These are phyloP conservation scores for Alternaria conjuncta DNA, from an alignment of 2,329 filamentous ascomycete genomes.

Conservation along the genomic window DNA sequence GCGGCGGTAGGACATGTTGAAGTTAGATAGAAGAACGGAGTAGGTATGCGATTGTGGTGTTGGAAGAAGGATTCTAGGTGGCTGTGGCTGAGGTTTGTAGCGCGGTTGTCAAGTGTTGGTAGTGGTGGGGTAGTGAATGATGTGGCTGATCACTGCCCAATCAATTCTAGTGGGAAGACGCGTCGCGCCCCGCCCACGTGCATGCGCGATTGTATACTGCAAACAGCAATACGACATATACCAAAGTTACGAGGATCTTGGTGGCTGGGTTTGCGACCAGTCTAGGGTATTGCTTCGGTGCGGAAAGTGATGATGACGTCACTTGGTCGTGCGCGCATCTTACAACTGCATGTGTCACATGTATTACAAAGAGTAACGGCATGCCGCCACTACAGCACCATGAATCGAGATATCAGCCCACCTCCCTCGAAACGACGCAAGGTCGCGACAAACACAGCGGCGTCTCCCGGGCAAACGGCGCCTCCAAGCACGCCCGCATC, in stretches of 20 bases:
- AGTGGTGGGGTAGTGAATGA: conserved; percentile 34
- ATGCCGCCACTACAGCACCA: conserved; percentile 2
- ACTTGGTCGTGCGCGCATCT: background rate
- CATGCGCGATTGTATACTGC: background rate
- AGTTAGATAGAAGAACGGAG: no score
- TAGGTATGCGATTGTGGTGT: background rate
- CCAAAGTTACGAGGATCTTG: background rate
- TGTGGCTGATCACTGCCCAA: conserved; percentile 18
- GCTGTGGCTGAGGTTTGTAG: background rate
- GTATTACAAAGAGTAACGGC: background rate
- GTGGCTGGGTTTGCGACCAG: background rate
- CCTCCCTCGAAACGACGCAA: conserved; percentile 33
- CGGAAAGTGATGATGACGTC: conserved; percentile 12
- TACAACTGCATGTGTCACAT: background rate
- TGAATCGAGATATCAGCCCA: conserved; percentile 35
- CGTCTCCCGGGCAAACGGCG: background rate
- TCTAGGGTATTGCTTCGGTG: background rate
- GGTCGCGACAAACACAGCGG: background rate
- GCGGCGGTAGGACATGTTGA: conserved; percentile 28
- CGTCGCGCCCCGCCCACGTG: conserved; percentile 8
- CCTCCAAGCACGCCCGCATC: background rate
- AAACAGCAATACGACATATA: background rate
- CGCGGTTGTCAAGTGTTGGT: conserved; percentile 1
- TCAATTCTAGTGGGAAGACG: conserved; percentile 15
- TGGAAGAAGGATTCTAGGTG: background rate